Evolutionary conservation across 2,329 filamentous ascomycete genomes (phyloP).

Genomic region (Cercospora berteroae): DNA sequence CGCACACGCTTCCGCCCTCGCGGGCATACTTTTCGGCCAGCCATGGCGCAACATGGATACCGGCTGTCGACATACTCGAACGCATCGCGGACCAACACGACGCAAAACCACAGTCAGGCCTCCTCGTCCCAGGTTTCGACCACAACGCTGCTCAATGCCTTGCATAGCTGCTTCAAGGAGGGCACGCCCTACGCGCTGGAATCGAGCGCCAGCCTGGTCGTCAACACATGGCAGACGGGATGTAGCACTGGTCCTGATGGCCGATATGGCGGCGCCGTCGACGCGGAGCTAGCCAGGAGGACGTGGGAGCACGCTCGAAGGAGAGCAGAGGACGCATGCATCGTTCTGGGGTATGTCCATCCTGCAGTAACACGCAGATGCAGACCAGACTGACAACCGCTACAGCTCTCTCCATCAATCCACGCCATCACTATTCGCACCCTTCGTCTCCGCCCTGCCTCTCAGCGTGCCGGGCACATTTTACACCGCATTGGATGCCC

Average conservation of each 20-base stretch:
- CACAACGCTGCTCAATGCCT: constrained; percentile 84
- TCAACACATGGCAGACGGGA: constrained; percentile 93
- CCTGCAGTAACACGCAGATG: neutral
- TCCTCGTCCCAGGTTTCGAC: constrained; percentile 76
- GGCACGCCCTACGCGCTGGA: constrained; percentile 83
- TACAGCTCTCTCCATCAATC: constrained; percentile 81
- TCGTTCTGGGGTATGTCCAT: constrained; percentile 72
- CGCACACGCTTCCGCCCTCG: constrained; percentile 20
- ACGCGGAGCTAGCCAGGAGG: constrained; percentile 71
- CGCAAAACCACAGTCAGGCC: constrained; percentile 43
- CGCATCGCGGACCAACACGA: constrained; percentile 56
- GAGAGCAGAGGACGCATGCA: constrained; percentile 91
- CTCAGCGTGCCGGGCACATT: constrained; percentile 72
- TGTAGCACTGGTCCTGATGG: constrained; percentile 68
- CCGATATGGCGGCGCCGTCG: constrained; percentile 72
- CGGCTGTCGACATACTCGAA: constrained; percentile 62
- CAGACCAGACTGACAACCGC: constrained; percentile 12
- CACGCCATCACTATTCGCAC: constrained; percentile 76
- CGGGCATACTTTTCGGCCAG: constrained; percentile 22
- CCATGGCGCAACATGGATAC: constrained; percentile 54
- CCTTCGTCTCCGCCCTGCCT: constrained; percentile 79
- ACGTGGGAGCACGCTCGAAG: constrained; percentile 96
- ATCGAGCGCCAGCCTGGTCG: constrained; percentile 83
- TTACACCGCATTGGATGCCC: constrained; percentile 73
- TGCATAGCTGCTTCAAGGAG: constrained; percentile 84